Base-by-base conservation (phyloP, 176 grass and related monocot genomes). In the Puya raimondii region DNA sequence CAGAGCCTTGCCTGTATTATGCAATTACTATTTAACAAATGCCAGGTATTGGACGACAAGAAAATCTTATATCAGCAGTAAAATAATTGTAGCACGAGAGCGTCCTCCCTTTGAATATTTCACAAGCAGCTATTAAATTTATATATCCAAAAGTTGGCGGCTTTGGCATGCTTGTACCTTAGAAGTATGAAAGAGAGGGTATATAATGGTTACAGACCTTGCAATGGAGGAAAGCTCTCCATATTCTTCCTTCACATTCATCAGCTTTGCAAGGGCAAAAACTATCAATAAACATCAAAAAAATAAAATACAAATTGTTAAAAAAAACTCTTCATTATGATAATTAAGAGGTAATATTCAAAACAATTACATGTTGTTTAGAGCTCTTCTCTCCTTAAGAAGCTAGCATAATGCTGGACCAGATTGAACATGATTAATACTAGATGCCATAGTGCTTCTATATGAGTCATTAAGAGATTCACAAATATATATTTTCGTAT, bases 231-330 rank as follows among this genome's bases (percentile, higher is more conserved):
- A 99, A 69, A 93, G 80, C 72, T 99, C 72, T 66, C 89, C 89
- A 78, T 81, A 79, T 72, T 93, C 89, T 70, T 99, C 89, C 59
- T 85, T 82, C 63, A 93, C 87, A 65, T 93, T 93, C 94, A 99
- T 99, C 57, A 99, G 65, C 64, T 93, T 92, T 65, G 82, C 89
- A 1, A 99, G 94, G 23, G 89, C 93, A 74, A 90, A 99, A 85
- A 99, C 89, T 99, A 51, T 15, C 17, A 47, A 15, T 9, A 22
- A 33, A 53, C 15, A 61, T 47, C 48, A 77, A 47, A 69, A 77
- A 52, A 52, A 21, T 10, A 23, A 47, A 73, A 23, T 73, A 50
- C 63, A 53, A 11, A 64, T 47, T 65, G 53, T 22, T 17, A 71
- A 50, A 65, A 33, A 78, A 20, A 63, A 61, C 47, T 53, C 51